These are phyloP conservation scores for Leccinum aurantiacum DNA, from an alignment of 768 basidiomycete genomes.

Conservation along the genomic window DNA sequence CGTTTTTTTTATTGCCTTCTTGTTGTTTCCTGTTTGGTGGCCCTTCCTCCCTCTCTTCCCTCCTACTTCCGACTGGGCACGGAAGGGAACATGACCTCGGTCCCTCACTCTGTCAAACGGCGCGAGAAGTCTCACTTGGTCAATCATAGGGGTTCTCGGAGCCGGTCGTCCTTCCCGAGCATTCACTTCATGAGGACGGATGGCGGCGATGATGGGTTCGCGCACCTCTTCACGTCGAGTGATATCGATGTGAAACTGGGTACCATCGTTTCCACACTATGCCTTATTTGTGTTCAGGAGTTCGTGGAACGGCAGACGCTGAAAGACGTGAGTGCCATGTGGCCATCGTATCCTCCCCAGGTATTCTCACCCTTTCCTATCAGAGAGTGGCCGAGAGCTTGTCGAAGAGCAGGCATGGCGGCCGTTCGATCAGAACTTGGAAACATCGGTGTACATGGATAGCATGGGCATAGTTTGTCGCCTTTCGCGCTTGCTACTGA, in stretches of 20 bases:
- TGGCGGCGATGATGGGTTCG: constrained; percentile 42
- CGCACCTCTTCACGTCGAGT: constrained; percentile 36
- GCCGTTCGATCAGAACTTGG: constrained; percentile 84
- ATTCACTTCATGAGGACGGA: constrained; percentile 71
- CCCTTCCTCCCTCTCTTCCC: too few species aligned
- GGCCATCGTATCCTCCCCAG: background rate
- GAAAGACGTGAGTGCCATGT: constrained; percentile 55
- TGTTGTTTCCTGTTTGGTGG: constrained; percentile 62
- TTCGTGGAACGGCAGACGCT: constrained; percentile 91
- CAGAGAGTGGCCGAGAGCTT: constrained; percentile 79
- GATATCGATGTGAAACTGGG: constrained; percentile 29
- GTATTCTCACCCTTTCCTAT: background rate
- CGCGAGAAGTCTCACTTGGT: constrained; percentile 56
- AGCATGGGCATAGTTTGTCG: constrained; percentile 46
- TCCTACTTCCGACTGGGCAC: constrained; percentile 11
- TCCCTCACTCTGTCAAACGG: constrained; percentile 43
- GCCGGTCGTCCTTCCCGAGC: constrained; percentile 71
- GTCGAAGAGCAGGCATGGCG: constrained; percentile 87
- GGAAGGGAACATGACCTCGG: constrained; percentile 55
- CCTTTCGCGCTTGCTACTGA: constrained; percentile 9
- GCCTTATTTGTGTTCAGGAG: constrained; percentile 48
- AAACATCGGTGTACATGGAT: constrained; percentile 69
- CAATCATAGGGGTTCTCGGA: constrained; percentile 52
- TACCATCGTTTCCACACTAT: background rate
- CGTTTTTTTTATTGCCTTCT: constrained; percentile 71